Evolutionary conservation across 345 rosid genomes (phyloP), one percentile per base, ranked within the genome.

Genomic region (Euphorbia pulcherrima): DNA sequence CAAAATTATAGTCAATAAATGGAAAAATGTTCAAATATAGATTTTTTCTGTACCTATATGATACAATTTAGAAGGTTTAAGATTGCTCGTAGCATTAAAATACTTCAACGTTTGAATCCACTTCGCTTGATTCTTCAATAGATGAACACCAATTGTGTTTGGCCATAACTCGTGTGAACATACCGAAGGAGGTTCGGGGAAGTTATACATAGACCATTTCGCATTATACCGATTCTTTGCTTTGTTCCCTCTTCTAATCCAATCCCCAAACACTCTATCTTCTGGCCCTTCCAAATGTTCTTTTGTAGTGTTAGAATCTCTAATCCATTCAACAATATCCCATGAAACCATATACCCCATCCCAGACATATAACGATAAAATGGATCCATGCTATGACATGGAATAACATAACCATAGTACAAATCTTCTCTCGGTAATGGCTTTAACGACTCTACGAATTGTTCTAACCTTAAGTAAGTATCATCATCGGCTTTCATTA

Each of bases 131-230:
- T 80, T 90, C 88, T 88, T 92, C 84, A 90, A 74, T 64, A 82
- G 72, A 74, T 92, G 97, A 69, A 92, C 97, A 0, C 92, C 90
- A 6, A 83, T 72, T 0, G 93, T 90, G 27, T 84, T 79, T 0
- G 88, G 93, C 96, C 96, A 86, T 16, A 92, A 81, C 81, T 90
- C 92, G 71, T 90, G 93, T 6, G 90, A 82, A 63, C 98, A 90
- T 13, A 57, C 23, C 3, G 87, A 80, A 0, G 76, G 86, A 24
- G 90, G 92, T 6, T 82, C 84, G 0, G 96, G 96, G 39, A 70
- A 85, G 70, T 90, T 86, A 79, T 92, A 90, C 89, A 88, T 92
- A 0, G 92, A 82, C 97, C 98, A 92, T 77, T 90, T 92, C 1
- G 89, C 92, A 27, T 86, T 92, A 76, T 66, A 80, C 76, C 98